These are phyloP conservation scores for Penicillium sp. DNA, from an alignment of 2,329 filamentous ascomycete genomes.

Conservation along the genomic window DNA sequence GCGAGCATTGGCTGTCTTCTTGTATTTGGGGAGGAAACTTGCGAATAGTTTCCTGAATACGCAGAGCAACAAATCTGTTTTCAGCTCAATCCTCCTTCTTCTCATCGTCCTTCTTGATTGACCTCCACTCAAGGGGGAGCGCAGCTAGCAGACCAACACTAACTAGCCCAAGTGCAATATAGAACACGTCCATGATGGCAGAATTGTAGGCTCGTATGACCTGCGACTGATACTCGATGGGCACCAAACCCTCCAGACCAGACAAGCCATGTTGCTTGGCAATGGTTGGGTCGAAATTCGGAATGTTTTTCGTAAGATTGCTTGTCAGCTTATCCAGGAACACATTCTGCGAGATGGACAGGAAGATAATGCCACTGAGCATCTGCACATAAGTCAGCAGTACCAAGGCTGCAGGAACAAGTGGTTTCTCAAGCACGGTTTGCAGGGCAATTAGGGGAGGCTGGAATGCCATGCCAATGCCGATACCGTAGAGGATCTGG, in stretches of 20 bases:
- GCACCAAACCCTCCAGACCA: background rate
- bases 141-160: background rate
- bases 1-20: too few relatives aligned
- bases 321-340: slow-evolving; percentile 17
- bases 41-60: too few relatives aligned
- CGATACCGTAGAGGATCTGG: slow-evolving; percentile 28
- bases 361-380: slow-evolving; percentile 22
- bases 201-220: background rate
- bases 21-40: too few relatives aligned
- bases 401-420: slow-evolving; percentile 23
- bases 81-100: too few relatives aligned
- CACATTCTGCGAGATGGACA: slow-evolving; percentile 21
- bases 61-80: too few relatives aligned
- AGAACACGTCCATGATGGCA: background rate
- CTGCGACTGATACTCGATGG: background rate
- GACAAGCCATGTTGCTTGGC: background rate
- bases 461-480: slow-evolving; percentile 25
- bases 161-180: background rate
- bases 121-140: background rate
- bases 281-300: background rate
- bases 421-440: slow-evolving; percentile 20
- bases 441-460: slow-evolving; percentile 22
- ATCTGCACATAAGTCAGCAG: slow-evolving; percentile 23
- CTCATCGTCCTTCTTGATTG: background rate
- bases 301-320: background rate